Conservation (phyloP, 2,329 filamentous ascomycete genomes). For the Amphichorda felina region DNA sequence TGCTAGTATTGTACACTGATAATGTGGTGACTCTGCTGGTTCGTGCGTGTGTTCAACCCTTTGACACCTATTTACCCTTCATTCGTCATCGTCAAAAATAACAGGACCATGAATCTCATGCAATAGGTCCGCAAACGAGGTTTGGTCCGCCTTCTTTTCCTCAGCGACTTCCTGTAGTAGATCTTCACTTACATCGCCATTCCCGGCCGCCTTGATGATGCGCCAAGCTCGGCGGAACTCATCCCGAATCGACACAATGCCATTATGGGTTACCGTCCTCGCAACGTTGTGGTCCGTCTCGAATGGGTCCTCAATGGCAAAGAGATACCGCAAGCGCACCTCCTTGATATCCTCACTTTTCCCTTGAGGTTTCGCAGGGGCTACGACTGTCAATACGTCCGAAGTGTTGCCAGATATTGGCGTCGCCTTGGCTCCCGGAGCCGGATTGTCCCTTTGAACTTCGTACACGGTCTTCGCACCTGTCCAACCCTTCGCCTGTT, state of each 20-base stretch:
- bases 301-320: constrained; percentile 88
- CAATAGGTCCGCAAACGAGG: constrained; percentile 14
- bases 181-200: constrained; percentile 27
- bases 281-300: constrained; percentile 82
- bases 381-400: background rate
- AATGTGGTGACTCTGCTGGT: background rate
- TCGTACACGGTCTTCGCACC: constrained; percentile 63
- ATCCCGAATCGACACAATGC: constrained; percentile 70
- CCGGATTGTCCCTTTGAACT: constrained; percentile 5
- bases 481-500: constrained; percentile 75
- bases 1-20: too few species aligned
- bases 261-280: constrained; percentile 71
- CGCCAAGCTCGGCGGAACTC: constrained; percentile 74
- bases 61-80: too few species aligned
- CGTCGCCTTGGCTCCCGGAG: background rate
- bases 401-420: background rate
- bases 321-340: constrained; percentile 67
- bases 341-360: constrained; percentile 44
- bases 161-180: constrained; percentile 39
- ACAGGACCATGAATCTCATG: constrained; percentile 20
- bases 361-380: background rate
- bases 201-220: constrained; percentile 48
- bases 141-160: constrained; percentile 6
- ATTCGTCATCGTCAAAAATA: constrained; percentile 3
- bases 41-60: too few species aligned